Conservation (phyloP, 2,329 filamentous ascomycete species). For the Scedosporium apiospermum region DNA sequence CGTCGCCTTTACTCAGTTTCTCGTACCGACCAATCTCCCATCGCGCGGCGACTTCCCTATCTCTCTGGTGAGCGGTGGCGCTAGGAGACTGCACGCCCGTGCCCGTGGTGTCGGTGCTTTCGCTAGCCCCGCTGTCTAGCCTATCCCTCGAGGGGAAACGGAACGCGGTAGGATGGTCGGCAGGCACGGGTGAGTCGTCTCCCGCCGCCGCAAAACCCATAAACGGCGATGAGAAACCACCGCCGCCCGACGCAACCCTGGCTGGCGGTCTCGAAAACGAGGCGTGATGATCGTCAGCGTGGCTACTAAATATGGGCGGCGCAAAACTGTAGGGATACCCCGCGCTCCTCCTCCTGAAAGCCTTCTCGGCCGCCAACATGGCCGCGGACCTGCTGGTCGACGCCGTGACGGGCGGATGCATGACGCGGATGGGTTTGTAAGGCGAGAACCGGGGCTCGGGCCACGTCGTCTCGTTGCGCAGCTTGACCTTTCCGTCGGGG, state of each 20-base stretch:
- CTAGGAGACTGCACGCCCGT: not conserved
- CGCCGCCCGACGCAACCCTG: not conserved
- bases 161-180: conserved; percentile 43
- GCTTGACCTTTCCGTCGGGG: conserved; percentile 86
- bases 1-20: conserved; percentile 59
- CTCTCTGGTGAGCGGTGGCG: not conserved
- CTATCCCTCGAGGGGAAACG: conserved; percentile 24
- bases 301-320: not conserved
- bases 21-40: conserved; percentile 34
- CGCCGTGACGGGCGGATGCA: conserved; percentile 28
- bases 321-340: conserved; percentile 29
- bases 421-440: conserved; percentile 61
- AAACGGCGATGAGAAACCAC: conserved; percentile 15
- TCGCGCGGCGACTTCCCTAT: not conserved
- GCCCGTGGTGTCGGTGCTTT: conserved; percentile 14
- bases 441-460: conserved; percentile 79
- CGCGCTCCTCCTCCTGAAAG: conserved; percentile 46
- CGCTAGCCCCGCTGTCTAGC: conserved; percentile 21
- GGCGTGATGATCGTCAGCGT: not conserved
- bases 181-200: conserved; percentile 16
- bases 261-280: not conserved
- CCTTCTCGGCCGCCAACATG: conserved; percentile 49
- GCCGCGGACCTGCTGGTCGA: conserved; percentile 31
- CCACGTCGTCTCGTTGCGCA: conserved; percentile 80
- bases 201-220: conserved; percentile 17